Evolutionary conservation across 2,329 filamentous ascomycete species (phyloP).

Genomic region (Dothistroma septosporum): DNA sequence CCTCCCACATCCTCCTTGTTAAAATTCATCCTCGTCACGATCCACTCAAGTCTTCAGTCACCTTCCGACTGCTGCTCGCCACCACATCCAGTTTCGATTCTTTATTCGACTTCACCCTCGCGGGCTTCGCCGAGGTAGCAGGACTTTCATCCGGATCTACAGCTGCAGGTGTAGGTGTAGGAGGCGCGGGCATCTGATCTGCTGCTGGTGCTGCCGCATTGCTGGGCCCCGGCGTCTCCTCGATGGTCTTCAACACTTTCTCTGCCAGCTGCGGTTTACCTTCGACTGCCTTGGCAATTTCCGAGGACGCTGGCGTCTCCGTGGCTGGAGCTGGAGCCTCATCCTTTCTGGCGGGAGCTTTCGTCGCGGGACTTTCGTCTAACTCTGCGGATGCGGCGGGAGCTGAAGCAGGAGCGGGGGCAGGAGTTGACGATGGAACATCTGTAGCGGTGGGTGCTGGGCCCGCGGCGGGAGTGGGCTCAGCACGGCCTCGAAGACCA

Average conservation of each 20-base stretch:
- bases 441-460: not conserved
- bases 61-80: not conserved
- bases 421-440: conserved; percentile 4
- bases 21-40: not conserved
- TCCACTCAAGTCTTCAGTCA: not conserved
- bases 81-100: not conserved
- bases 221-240: not conserved
- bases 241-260: not conserved
- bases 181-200: not conserved
- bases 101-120: conserved; percentile 1
- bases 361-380: conserved; percentile 31
- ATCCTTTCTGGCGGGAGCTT: conserved; percentile 13
- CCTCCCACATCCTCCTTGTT: not conserved
- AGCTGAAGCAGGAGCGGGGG: not conserved
- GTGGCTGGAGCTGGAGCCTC: not conserved
- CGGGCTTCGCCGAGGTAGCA: conserved; percentile 10
- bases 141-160: conserved; percentile 17
- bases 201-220: not conserved
- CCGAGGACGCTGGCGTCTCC: not conserved
- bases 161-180: conserved; percentile 3
- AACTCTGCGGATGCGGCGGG: conserved; percentile 18
- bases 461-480: conserved; percentile 10
- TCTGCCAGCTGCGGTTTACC: not conserved
- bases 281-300: not conserved
- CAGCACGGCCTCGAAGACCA: conserved; percentile 20